Conservation (phyloP, 2,329 filamentous ascomycete species). For the Phaeoacremonium minimum region DNA sequence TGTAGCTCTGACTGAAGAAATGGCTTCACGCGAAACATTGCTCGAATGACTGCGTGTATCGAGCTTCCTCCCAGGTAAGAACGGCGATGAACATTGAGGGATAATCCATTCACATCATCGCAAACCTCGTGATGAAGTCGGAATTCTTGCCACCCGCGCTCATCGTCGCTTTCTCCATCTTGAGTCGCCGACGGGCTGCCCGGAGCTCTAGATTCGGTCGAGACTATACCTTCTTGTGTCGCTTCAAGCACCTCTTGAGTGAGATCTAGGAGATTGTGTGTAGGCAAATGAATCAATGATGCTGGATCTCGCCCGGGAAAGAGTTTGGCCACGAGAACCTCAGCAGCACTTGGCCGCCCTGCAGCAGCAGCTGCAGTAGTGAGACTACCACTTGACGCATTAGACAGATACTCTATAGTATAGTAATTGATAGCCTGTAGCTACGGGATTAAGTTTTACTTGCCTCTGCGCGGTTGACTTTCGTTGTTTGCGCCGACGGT, state of each 20-base stretch:
- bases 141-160: not conserved
- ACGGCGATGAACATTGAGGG: not conserved
- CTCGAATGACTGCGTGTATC: not conserved
- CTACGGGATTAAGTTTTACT: not conserved
- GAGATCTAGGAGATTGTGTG: not conserved
- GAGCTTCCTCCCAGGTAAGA: slow-evolving; percentile 1
- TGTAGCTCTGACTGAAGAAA: not conserved
- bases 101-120: slow-evolving; percentile 3
- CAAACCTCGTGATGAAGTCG: not conserved
- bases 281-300: not conserved
- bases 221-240: not conserved
- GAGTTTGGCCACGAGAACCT: not conserved
- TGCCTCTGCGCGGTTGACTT: not conserved
- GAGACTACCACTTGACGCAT: not conserved
- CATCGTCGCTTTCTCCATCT: not conserved
- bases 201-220: not conserved
- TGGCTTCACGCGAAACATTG: not conserved
- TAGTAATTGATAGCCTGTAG: not conserved
- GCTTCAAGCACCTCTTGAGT: not conserved
- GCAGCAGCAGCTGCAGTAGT: too few relatives aligned
- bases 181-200: not conserved
- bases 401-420: not conserved
- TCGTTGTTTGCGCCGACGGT: not conserved
- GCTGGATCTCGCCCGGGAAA: not conserved
- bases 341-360: not conserved